Evolutionary conservation across 768 basidiomycete species (phyloP), one percentile per base, ranked within the genome.

Genomic region (Boletus sensibilis): DNA sequence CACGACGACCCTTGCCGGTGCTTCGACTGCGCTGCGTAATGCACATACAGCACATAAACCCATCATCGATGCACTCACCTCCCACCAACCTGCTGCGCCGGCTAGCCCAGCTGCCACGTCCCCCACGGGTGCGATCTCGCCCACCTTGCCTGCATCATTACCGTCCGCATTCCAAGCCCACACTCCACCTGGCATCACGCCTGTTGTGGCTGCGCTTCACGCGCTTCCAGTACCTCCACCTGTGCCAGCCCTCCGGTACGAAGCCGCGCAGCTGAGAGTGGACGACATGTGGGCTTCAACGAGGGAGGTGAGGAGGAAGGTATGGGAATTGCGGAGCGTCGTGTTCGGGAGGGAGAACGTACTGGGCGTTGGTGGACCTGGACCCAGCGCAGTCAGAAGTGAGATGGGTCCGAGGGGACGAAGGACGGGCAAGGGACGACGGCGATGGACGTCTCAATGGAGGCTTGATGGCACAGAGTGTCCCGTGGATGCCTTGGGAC

Each of bases 231-330:
- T 57, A 13, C 53, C 49, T 9, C 68, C 68, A 0, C 59, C 69
- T 13, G 68, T 73, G 4, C 69, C 63, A 5, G 70, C 85, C 5
- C 80, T 91, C 21, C 76, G 80, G 49, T 92, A 92, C 68, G 88
- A 90, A 67, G 78, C 83, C 8, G 84, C 82, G 46, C 88, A 90
- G 64, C 84, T 90, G 69, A 76, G 75, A 53, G 77, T 86, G 14
- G 76, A 78, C 25, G 83, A 86, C 31, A 78, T 91, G 39, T 89
- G 87, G 87, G 80, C 82, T 52, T 79, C 80, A 41, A 86, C 85
- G 1, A 77, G 75, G 37, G 79, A 82, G 20, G 79, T 83, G 20
- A 78, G 89, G 23, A 79, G 77, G 52, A 83, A 87, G 56, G 83
- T 88, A 14, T 76, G 89, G 64, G 81, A 74, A 50, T 65, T 90